Conservation (phyloP, 2,329 filamentous ascomycete species). For the Neopestalotiopsis sp. region DNA sequence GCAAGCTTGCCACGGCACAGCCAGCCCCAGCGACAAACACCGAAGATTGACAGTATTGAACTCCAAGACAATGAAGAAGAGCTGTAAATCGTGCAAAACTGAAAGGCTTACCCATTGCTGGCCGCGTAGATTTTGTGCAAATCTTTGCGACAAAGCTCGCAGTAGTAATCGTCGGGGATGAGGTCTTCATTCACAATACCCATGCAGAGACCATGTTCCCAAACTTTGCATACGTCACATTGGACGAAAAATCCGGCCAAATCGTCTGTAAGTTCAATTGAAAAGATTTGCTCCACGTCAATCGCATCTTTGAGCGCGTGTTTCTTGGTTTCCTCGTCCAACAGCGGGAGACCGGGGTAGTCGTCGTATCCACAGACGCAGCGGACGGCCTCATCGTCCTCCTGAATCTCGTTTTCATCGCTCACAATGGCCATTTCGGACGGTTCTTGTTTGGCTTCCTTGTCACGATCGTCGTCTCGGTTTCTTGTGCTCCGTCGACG, state of each 20-base stretch:
- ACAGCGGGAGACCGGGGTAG: slow-evolving; percentile 82
- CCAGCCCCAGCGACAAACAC: slow-evolving; percentile 16
- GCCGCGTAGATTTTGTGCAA: slow-evolving; percentile 84
- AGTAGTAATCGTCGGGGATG: slow-evolving; percentile 93
- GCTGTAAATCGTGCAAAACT: not conserved
- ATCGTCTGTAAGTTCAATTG: slow-evolving; percentile 76
- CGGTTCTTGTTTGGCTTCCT: slow-evolving; percentile 45
- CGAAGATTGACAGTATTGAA: slow-evolving; percentile 3
- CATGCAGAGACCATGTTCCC: slow-evolving; percentile 98
- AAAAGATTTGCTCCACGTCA: slow-evolving; percentile 61
- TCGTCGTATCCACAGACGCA: slow-evolving; percentile 95
- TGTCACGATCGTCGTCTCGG: slow-evolving; percentile 65
- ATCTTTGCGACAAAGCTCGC: slow-evolving; percentile 91
- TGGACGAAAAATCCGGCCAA: slow-evolving; percentile 96
- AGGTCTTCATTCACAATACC: slow-evolving; percentile 94
- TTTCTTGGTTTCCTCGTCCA: slow-evolving; percentile 57
- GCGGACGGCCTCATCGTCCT: slow-evolving; percentile 92
- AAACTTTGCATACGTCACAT: slow-evolving; percentile 97
- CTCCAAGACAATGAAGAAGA: not conserved
- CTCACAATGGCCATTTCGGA: slow-evolving; percentile 55
- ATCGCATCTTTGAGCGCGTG: slow-evolving; percentile 60
- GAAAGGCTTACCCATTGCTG: slow-evolving; percentile 77
- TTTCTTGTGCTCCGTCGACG: slow-evolving; percentile 81
- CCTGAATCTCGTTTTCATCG: slow-evolving; percentile 76
- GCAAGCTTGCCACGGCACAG: slow-evolving; percentile 16